Evolutionary conservation across 2,329 filamentous ascomycete genomes (phyloP).

Genomic region (Chrysoporthe cubensis): DNA sequence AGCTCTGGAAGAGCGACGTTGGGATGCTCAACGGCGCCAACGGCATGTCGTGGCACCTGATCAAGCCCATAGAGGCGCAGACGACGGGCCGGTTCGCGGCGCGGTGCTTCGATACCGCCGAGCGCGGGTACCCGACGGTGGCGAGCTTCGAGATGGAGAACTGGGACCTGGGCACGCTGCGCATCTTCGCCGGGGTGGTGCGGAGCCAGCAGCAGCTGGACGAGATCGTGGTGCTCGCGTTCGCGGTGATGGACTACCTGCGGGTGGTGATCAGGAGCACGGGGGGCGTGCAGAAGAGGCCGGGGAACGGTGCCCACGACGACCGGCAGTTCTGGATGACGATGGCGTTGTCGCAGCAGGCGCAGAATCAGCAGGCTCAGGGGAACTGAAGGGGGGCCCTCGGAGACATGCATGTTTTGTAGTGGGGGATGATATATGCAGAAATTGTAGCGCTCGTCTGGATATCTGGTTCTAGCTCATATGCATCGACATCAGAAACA

Average conservation of each 20-base stretch:
- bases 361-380: constrained; percentile 11
- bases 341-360: constrained; percentile 2
- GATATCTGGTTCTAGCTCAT: background rate
- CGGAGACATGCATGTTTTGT: background rate
- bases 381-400: background rate
- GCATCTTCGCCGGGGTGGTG: background rate
- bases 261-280: constrained; percentile 5
- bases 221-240: constrained; percentile 5
- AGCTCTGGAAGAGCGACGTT: constrained; percentile 11
- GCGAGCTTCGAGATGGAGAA: constrained; percentile 15
- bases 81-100: constrained; percentile 8
- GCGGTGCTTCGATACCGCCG: constrained; percentile 10
- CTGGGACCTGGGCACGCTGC: constrained; percentile 1
- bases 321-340: constrained; percentile 8
- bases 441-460: background rate
- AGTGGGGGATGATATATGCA: no score
- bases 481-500: background rate
- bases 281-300: constrained; percentile 5
- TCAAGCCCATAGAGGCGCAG: constrained; percentile 8
- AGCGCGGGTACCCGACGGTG: constrained; percentile 9
- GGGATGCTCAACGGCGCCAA: background rate
- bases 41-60: constrained; percentile 9
- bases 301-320: background rate
- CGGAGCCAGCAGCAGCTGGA: constrained; percentile 9
- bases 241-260: constrained; percentile 10